Evolutionary conservation across 345 rosid species (phyloP).

Genomic region (Brassica nigra): DNA sequence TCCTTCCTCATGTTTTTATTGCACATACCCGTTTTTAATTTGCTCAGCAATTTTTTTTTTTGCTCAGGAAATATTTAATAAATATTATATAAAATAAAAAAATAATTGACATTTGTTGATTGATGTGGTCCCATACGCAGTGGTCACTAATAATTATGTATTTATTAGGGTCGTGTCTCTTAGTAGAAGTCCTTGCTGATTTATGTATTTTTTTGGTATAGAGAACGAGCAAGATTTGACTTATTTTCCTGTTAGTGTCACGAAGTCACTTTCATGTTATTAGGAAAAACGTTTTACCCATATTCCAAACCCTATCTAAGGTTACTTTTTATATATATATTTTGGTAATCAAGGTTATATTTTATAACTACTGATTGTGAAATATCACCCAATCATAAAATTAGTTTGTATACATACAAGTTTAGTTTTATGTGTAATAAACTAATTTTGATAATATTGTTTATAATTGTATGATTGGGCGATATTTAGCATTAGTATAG

Average conservation of each 20-base stretch:
- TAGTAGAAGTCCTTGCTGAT: neutral
- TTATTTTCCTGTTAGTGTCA: conserved; percentile 24
- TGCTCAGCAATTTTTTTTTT: neutral
- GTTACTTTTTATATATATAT: neutral
- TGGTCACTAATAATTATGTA: conserved; percentile 6
- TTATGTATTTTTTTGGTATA: neutral
- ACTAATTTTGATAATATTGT: neutral
- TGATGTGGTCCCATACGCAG: conserved; percentile 26
- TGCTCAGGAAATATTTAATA: neutral
- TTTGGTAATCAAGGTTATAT: too few species aligned
- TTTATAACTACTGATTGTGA: too few species aligned
- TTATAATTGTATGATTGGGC: neutral
- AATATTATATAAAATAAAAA: neutral
- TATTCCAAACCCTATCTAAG: neutral
- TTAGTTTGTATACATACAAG: neutral
- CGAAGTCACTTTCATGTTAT: conserved; percentile 12
- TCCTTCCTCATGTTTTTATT: neutral
- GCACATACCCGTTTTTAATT: conserved; percentile 7
- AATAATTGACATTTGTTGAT: conserved; percentile 1
- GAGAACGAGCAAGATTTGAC: conserved; percentile 13
- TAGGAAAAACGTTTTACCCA: neutral
- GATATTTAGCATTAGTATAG: neutral
- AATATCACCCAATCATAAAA: too few species aligned
- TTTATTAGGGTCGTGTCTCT: conserved; percentile 10
- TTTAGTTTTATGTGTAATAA: neutral